Percentiles rank a stretch among this genome's conserved stretches.
phyloP scores from a whole-genome alignment of 345 rosid species.

The Lepidium didymum region DNA sequence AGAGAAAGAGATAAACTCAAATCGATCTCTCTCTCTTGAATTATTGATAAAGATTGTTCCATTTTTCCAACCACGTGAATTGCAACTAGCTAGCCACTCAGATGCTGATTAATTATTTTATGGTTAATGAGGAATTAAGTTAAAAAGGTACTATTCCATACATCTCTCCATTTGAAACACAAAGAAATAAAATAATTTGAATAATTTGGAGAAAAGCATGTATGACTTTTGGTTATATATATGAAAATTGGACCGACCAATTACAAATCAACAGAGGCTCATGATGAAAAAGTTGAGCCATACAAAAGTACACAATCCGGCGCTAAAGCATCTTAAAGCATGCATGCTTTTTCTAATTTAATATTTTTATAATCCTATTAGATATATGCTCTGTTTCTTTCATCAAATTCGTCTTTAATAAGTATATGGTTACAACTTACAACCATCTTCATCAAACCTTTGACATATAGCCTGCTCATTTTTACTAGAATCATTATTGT shows the following conservation, averaged over 20 bases:
- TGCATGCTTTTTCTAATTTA: conserved; percentile 10
- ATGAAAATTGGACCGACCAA: conserved; percentile 4
- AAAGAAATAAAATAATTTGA: background rate
- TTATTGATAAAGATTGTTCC: conserved; percentile 24
- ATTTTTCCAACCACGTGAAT: conserved; percentile 11
- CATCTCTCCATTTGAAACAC: background rate
- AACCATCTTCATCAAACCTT: too few species aligned
- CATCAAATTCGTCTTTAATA: background rate
- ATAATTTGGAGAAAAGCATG: background rate
- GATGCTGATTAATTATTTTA: background rate
- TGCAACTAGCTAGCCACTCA: background rate
- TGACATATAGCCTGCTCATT: too few species aligned
- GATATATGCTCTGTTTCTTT: background rate
- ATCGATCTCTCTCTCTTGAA: conserved; percentile 24
- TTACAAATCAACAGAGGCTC: conserved; percentile 20
- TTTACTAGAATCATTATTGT: too few species aligned
- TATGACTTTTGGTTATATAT: background rate
- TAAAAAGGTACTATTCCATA: too few species aligned
- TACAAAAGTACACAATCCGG: conserved; percentile 18
- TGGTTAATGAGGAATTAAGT: too few species aligned
- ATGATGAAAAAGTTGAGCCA: conserved; percentile 9
- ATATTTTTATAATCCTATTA: background rate
- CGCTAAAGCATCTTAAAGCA: conserved; percentile 32
- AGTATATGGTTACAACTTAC: too few species aligned
- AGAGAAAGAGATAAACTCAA: background rate